Conservation (phyloP, 2,329 filamentous ascomycete genomes). For the Neonectria faginata region DNA sequence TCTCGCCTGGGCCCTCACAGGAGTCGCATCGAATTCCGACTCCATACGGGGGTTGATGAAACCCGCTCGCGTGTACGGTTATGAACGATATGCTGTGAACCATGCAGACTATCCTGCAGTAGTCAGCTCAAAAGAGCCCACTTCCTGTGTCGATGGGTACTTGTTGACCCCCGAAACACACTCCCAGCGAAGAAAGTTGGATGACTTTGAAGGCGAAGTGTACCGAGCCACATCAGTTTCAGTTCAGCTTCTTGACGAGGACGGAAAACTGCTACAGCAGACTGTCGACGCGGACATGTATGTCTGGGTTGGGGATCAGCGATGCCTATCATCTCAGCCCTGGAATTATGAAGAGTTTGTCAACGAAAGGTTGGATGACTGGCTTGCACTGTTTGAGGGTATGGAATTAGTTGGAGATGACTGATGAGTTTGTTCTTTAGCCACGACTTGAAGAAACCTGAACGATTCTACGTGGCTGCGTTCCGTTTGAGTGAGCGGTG, state of each 20-base stretch:
- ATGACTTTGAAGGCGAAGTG: slow-evolving; percentile 49
- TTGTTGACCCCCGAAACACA: slow-evolving; percentile 38
- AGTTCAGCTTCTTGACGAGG: neutral
- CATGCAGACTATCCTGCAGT: slow-evolving; percentile 45
- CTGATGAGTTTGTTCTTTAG: neutral
- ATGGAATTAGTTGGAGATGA: slow-evolving; percentile 35
- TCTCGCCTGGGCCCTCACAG: slow-evolving; percentile 46
- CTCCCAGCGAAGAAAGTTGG: slow-evolving; percentile 48
- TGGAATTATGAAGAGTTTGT: slow-evolving; percentile 46
- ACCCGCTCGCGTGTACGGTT: slow-evolving; percentile 34
- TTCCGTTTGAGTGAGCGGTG: neutral
- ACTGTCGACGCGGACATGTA: slow-evolving; percentile 48
- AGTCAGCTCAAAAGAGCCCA: slow-evolving; percentile 19
- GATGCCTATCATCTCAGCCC: slow-evolving; percentile 28
- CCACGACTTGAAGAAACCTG: too few species aligned
- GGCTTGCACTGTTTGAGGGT: slow-evolving; percentile 43
- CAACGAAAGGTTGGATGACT: slow-evolving; percentile 43
- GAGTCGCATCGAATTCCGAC: slow-evolving; percentile 39
- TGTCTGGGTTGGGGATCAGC: slow-evolving; percentile 43
- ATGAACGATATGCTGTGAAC: slow-evolving; percentile 24
- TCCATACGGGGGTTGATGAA: slow-evolving; percentile 4
- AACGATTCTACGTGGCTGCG: neutral
- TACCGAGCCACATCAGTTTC: slow-evolving; percentile 34
- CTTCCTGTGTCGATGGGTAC: slow-evolving; percentile 42
- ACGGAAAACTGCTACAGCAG: slow-evolving; percentile 23